Conservation (phyloP, 306 rosid genomes). For the Begonia fuchsioides region DNA sequence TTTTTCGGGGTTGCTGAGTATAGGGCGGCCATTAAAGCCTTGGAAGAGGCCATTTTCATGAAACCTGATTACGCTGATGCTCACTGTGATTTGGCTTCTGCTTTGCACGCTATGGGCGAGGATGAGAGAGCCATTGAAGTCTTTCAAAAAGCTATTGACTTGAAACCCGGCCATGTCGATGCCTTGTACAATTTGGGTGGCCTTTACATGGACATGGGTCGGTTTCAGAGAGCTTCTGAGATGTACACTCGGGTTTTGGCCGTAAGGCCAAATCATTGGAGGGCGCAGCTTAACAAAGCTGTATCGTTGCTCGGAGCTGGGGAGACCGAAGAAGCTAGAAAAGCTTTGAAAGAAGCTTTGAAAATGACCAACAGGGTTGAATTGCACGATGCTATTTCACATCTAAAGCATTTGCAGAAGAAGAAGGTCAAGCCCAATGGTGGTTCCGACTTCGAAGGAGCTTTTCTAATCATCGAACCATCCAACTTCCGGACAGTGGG, state of each 20-base stretch:
- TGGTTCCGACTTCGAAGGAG: constrained; percentile 40
- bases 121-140: constrained; percentile 95
- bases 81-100: constrained; percentile 95
- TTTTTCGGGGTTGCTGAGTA: constrained; percentile 95
- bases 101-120: constrained; percentile 85
- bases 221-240: constrained; percentile 96
- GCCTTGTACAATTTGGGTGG: constrained; percentile 96
- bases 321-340: constrained; percentile 85
- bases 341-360: constrained; percentile 85
- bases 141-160: constrained; percentile 94
- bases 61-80: constrained; percentile 95
- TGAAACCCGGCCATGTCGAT: constrained; percentile 87
- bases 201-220: constrained; percentile 83
- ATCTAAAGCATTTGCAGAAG: constrained; percentile 89
- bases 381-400: constrained; percentile 88
- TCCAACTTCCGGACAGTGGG: constrained; percentile 59
- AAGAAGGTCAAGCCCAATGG: constrained; percentile 68
- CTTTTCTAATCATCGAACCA: constrained; percentile 46
- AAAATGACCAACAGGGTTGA: constrained; percentile 98
- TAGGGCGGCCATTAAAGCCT: constrained; percentile 89
- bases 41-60: constrained; percentile 92
- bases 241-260: constrained; percentile 92
- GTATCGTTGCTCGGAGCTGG: constrained; percentile 91
- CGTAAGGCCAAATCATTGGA: constrained; percentile 97
- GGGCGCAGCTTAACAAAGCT: constrained; percentile 96